Evolutionary conservation across 2,329 filamentous ascomycete genomes (phyloP).

Genomic region (Claviceps sp.): DNA sequence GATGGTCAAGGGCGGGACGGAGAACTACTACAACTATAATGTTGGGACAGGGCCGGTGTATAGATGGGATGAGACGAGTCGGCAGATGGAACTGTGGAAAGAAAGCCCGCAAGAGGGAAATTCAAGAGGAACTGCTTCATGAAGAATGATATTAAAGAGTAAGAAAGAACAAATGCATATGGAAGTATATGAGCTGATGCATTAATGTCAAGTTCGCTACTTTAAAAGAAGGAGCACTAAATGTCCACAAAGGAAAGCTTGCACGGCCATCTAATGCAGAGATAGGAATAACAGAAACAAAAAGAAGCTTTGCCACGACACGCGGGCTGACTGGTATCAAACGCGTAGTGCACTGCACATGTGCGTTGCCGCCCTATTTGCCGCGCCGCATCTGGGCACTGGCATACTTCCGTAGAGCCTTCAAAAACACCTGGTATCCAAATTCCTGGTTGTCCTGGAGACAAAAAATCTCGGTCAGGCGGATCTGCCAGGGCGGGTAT

Average conservation of each 20-base stretch:
- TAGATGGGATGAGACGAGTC: constrained; percentile 46
- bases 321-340: not conserved
- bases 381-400: constrained; percentile 83
- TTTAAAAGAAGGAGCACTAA: not conserved
- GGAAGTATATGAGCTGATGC: not conserved
- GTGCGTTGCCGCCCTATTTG: constrained; percentile 25
- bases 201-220: not conserved
- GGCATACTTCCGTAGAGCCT: constrained; percentile 71
- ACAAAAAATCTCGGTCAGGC: constrained; percentile 86
- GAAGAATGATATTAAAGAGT: not conserved
- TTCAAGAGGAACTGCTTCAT: not conserved
- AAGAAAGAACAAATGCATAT: not conserved
- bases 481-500: constrained; percentile 93
- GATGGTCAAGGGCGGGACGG: constrained; percentile 57
- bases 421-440: constrained; percentile 86
- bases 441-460: constrained; percentile 67
- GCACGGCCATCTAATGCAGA: not conserved
- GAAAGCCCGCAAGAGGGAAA: constrained; percentile 4
- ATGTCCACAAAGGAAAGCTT: constrained; percentile 5
- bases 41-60: constrained; percentile 57
- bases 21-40: constrained; percentile 79
- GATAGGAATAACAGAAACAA: not conserved
- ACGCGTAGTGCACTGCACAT: not conserved
- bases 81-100: constrained; percentile 35
- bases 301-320: not conserved